Evolutionary conservation across 148 eudicot genomes (phyloP).

Genomic region (Chenopodium album): DNA sequence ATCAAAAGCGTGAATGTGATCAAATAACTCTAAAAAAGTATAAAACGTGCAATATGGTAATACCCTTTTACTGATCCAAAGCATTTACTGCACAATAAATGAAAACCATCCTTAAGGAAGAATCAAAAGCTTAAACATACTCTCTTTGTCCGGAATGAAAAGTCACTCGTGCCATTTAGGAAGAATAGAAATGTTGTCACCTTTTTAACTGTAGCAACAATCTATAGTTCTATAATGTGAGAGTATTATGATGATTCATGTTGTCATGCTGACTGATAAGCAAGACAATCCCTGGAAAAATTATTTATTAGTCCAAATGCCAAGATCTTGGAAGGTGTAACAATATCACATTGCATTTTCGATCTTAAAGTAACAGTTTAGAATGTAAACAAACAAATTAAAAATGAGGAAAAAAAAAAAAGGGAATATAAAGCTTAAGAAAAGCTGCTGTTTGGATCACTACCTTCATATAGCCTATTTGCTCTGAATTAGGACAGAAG

Average conservation of each 20-base stretch:
- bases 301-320: neutral
- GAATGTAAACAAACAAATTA: neutral
- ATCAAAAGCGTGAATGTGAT: neutral
- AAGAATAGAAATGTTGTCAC: too few relatives aligned
- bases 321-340: neutral
- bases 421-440: neutral
- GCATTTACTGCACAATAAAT: neutral
- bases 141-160: neutral
- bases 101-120: neutral
- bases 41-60: neutral
- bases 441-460: constrained; percentile 4
- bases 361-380: neutral
- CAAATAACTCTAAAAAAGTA: neutral
- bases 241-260: neutral
- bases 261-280: neutral
- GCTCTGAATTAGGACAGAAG: constrained; percentile 6
- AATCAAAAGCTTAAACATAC: neutral
- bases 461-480: neutral
- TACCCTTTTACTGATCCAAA: neutral
- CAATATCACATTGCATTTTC: neutral
- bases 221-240: too few relatives aligned
- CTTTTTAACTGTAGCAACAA: too few relatives aligned
- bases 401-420: neutral
- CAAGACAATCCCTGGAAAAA: neutral
- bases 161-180: neutral